Conservation (phyloP, 345 rosid genomes). For the Populus nigra region DNA sequence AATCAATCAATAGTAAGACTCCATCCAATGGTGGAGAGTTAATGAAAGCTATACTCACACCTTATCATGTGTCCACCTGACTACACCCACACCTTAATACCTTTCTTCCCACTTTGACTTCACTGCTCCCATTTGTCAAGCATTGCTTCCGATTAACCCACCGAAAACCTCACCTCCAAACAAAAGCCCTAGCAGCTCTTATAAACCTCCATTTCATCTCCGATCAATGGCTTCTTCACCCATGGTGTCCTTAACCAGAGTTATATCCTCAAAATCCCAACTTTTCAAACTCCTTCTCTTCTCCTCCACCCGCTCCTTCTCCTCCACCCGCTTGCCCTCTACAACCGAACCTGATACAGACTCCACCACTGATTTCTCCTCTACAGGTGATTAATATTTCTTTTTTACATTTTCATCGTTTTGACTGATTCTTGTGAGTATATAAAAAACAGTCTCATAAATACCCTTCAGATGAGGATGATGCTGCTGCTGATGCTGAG, state of each 20-base stretch:
- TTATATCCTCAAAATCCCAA: not conserved
- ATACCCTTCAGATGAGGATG: too few species aligned
- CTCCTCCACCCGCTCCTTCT: not conserved
- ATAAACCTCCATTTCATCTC: not conserved
- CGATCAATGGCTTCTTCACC: not conserved
- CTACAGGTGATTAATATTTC: not conserved
- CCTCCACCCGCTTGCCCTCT: not conserved
- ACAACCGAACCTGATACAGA: not conserved
- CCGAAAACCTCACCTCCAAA: not conserved
- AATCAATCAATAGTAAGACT: too few species aligned
- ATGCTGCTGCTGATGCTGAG: too few species aligned
- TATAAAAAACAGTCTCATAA: too few species aligned
- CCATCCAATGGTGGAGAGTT: too few species aligned
- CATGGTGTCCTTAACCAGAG: not conserved
- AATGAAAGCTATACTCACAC: too few species aligned
- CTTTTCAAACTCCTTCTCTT: not conserved
- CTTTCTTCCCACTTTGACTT: too few species aligned
- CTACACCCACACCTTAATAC: too few species aligned
- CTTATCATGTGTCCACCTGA: too few species aligned
- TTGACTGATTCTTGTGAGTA: not conserved
- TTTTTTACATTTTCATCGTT: not conserved
- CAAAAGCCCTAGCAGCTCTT: not conserved
- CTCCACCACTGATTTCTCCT: not conserved
- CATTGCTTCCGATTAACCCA: too few species aligned
- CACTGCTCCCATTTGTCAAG: too few species aligned